These are phyloP conservation scores for Dicorynia guianensis DNA, from an alignment of 306 rosid species.

Conservation along the genomic window DNA sequence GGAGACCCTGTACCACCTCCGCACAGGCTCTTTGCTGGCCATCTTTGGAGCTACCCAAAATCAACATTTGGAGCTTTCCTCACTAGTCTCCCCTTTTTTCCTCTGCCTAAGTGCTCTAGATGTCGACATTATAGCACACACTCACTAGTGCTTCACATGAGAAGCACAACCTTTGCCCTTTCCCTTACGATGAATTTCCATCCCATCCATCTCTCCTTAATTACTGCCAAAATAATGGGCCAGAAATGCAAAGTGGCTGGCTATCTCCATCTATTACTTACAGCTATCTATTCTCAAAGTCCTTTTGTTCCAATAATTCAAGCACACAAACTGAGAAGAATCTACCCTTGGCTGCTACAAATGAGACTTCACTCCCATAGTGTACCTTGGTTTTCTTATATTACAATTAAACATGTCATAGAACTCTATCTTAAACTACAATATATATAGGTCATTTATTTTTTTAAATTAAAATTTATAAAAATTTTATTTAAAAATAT, in stretches of 20 bases:
- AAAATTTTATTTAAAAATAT: too few species aligned
- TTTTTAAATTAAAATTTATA: too few species aligned
- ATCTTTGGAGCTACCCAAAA: not conserved
- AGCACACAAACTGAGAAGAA: too few species aligned
- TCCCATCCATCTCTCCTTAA: constrained; percentile 41
- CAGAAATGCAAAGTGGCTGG: not conserved
- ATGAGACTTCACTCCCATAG: too few species aligned
- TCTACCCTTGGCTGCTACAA: too few species aligned
- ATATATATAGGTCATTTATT: not conserved
- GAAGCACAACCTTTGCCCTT: not conserved
- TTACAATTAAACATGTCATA: too few species aligned
- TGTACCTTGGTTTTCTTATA: too few species aligned
- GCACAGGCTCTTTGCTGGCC: not conserved
- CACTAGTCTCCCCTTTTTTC: not conserved
- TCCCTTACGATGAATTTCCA: not conserved
- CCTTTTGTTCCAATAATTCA: not conserved
- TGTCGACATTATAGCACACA: constrained; percentile 13
- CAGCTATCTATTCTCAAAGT: not conserved
- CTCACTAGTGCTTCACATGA: constrained; percentile 16
- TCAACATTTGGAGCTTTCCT: constrained; percentile 8
- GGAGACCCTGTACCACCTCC: not conserved
- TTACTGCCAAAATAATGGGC: constrained; percentile 37
- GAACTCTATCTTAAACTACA: not conserved
- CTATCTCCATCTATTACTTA: too few species aligned
- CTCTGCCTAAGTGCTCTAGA: not conserved